Base-by-base conservation (phyloP, 768 basidiomycete species). In the Suillus paluster region DNA sequence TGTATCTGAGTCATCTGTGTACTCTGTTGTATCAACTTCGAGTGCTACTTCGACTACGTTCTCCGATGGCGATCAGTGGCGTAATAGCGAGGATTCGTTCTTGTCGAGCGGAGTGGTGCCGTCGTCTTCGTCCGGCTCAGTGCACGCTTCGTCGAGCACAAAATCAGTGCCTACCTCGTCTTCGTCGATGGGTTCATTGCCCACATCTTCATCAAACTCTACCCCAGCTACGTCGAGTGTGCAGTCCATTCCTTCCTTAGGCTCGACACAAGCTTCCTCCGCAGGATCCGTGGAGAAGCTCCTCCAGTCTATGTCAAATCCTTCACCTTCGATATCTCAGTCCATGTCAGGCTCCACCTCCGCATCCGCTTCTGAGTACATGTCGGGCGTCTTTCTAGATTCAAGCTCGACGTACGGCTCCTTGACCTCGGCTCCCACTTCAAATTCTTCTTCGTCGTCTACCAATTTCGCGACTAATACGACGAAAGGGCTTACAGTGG, bases 1-100 rank as follows among this genome's bases (percentile, higher is more conserved):
- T 1, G 45, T 68, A 6, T 74, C 73, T 2, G 71, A 66, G 46
- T 70, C 73, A 38, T 74, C 74, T 23, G 38, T 68, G 4, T 71
- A 64, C 50, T 74, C 73, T 7, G 61, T 65, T 9, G 70, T 69
- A 39, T 71, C 72, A n/a, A 60, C 66, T 1, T 39, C 54, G 10
- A 55, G 54, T 19, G 17, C 36, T 38, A 21, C 53, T 17, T 54
- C 53, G 21, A 54, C 67, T 7, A 71, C 67, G 3, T 71, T 71
- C 5, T 70, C 71, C 0, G 38, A 55, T 38, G 54, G 23, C 4
- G 54, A 39, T 17, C 36, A 38, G 23, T 55, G 53, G 53, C 23
- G 23, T 38, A 36, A 15, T 23, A 54, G 15, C 36, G 54, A 55
- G 23, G 36, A 55, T 36, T 39, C 54, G 23, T 55, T 39, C 11